Evolutionary conservation across 2,329 filamentous ascomycete species (phyloP).

Genomic region (Pseudopyrenochaeta lycopersici): DNA sequence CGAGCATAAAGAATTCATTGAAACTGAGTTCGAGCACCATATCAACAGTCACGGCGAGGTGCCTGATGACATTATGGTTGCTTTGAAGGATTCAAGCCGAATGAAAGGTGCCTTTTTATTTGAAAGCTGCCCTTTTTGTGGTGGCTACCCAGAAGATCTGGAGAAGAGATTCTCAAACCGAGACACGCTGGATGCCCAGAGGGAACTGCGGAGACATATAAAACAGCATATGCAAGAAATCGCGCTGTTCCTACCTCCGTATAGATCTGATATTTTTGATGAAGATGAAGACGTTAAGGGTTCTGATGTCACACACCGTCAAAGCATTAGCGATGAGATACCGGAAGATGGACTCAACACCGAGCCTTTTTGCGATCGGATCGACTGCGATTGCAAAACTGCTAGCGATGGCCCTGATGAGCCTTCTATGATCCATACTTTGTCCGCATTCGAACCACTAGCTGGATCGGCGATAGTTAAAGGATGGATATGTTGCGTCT

Average conservation of each 20-base stretch:
- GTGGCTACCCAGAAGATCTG: constrained; percentile 2
- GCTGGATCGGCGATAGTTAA: no score
- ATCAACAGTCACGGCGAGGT: background rate
- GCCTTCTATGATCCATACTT: background rate
- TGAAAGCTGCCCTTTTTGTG: constrained; percentile 5
- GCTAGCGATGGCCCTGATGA: background rate
- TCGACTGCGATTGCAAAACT: background rate
- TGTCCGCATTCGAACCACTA: background rate
- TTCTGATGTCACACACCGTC: background rate
- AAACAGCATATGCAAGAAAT: constrained; percentile 10
- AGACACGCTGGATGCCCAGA: background rate
- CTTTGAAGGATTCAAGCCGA: background rate
- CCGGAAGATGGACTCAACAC: background rate
- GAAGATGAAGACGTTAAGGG: background rate
- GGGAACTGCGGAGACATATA: constrained; percentile 1
- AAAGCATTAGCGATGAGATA: background rate
- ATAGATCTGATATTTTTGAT: background rate
- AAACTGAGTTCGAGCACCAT: background rate
- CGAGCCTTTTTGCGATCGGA: background rate
- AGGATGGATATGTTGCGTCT: background rate
- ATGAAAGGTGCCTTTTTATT: background rate
- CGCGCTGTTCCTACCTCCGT: constrained; percentile 1
- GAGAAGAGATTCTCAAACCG: constrained; percentile 2
- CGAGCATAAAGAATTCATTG: background rate
- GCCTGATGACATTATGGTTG: background rate